Base-by-base conservation (phyloP, 257 asterid genomes). In the Ehretia macrophylla region DNA sequence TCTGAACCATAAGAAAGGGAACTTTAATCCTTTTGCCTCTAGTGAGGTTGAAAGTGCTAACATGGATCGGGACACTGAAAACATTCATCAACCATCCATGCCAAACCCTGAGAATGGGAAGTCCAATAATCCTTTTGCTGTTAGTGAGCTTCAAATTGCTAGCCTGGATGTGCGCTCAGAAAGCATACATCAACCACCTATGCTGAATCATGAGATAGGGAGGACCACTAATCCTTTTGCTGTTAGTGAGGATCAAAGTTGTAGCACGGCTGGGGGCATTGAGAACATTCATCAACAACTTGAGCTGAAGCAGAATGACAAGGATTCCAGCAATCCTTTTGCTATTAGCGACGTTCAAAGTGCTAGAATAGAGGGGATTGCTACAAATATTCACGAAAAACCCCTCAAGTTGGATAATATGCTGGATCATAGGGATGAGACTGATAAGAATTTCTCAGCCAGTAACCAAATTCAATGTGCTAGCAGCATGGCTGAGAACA, bases 401-500 rank as follows among this genome's bases (percentile, higher is more conserved):
- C 14, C 62, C 4, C 19, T 37, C 12, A 67, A 61, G 56, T 39
- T 68, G 11, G 67, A 48, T n/a, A 60, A 66, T 27, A 44, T 17
- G 32, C 20, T 27, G 21, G 17, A 64, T 61, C 50, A 35, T 18
- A 46, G 53, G 55, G 44, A 20, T n/a, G 53, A 38, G 35, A 40
- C 60, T 52, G 10, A 23, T 14, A 8, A 57, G 0, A 23, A 22
- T 58, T 40, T 47, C 11, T 27, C 35, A 5, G 72, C 62, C 42
- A 53, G 65, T 68, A 18, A 27, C 44, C 13, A 60, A 16, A 72
- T 21, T 60, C 64, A 67, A 18, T 69, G 35, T 65, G 44, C 44
- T 11, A 57, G 62, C 71, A 65, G 53, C 16, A 61, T 50, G 22
- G 65, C 51, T 47, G 68, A 56, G 65, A 38, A 55, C 57, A 56